These are phyloP conservation scores for Mycena vulgaris DNA, from an alignment of 768 basidiomycete species.

Conservation along the genomic window DNA sequence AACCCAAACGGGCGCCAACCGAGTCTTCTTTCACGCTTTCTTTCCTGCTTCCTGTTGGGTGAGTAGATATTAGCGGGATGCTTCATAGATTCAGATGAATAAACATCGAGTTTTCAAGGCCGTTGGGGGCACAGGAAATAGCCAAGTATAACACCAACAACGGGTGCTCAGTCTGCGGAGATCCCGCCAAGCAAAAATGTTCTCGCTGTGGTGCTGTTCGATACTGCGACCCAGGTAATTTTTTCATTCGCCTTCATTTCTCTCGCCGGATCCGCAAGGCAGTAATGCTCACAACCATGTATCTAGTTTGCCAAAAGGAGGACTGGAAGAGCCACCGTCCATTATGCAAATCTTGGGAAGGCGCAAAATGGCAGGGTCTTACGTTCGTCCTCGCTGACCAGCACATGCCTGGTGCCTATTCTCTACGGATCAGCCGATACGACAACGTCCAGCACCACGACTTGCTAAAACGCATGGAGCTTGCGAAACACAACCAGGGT, in stretches of 20 bases:
- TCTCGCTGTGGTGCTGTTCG: constrained; percentile 33
- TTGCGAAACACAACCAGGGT: neutral
- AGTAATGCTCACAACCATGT: neutral
- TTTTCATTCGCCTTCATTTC: neutral
- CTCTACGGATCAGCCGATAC: constrained; percentile 22
- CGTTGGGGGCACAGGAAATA: constrained; percentile 23
- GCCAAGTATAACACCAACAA: constrained; percentile 34
- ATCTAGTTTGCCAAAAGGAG: constrained; percentile 35
- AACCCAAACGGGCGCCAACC: constrained; percentile 30
- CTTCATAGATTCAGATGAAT: neutral
- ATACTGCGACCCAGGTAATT: constrained; percentile 35
- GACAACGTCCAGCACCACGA: constrained; percentile 31
- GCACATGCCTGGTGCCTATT: neutral
- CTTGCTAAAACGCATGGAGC: constrained; percentile 12
- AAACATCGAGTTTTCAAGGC: neutral
- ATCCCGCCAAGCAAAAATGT: constrained; percentile 35
- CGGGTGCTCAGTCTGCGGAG: constrained; percentile 34
- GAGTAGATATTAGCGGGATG: neutral
- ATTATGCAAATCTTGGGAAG: constrained; percentile 29
- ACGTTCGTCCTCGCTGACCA: constrained; percentile 20
- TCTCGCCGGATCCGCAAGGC: no score
- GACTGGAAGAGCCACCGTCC: constrained; percentile 36
- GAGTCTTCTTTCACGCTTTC: constrained; percentile 33
- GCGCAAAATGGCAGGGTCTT: constrained; percentile 29
- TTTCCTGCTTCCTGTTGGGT: constrained; percentile 38